Percentiles rank a stretch among this genome's conserved stretches.
Evolutionary conservation across 345 rosid genomes (phyloP).

Genomic region (Brassica cretica): DNA sequence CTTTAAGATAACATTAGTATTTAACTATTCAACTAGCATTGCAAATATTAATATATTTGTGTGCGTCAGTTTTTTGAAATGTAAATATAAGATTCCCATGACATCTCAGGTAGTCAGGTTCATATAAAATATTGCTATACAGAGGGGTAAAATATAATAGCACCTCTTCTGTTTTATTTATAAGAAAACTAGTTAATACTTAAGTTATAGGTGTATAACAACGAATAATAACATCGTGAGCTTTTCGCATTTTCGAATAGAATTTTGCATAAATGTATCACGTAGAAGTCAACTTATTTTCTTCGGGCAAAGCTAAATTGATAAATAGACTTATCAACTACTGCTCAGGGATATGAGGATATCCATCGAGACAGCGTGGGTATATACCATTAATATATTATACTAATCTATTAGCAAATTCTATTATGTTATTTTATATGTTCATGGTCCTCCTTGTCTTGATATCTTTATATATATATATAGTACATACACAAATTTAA

Average conservation of each 20-base stretch:
- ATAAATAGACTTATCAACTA: conserved; percentile 21
- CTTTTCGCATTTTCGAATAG: neutral
- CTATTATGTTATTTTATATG: neutral
- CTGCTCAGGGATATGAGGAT: conserved; percentile 17
- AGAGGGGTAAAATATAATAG: neutral
- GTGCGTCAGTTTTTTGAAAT: neutral
- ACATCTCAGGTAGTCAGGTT: conserved; percentile 33
- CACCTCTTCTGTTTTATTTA: neutral
- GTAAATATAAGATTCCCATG: conserved; percentile 21
- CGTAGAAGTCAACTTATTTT: conserved; percentile 24
- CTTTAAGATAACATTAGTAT: neutral
- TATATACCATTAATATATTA: conserved; percentile 13
- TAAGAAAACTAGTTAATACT: neutral
- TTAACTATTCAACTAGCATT: conserved; percentile 5
- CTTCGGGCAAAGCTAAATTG: conserved; percentile 11
- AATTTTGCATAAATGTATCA: neutral
- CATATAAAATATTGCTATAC: neutral
- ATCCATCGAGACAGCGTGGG: conserved; percentile 10
- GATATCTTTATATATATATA: neutral
- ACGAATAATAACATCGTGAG: neutral
- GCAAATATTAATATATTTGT: neutral
- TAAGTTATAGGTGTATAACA: neutral
- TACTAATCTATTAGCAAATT: neutral
- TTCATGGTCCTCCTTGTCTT: neutral
- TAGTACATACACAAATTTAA: neutral